Evolutionary conservation across 208 protist genomes (phyloP), one percentile per base, ranked within the genome.

Genomic region (Kentomonas sorsogonicus): DNA sequence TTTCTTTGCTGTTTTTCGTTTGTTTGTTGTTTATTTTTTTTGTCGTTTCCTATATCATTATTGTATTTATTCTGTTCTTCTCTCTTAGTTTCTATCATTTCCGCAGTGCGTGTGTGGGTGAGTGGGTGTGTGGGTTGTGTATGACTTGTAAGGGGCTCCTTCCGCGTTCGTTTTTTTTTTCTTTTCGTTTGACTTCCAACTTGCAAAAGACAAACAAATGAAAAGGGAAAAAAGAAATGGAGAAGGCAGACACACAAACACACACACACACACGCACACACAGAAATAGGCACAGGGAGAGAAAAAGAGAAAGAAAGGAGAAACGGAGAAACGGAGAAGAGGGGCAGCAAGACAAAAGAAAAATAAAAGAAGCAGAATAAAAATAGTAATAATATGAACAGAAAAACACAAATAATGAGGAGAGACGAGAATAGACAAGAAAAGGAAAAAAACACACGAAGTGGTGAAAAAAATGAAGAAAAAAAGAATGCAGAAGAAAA

Each of bases 271-370:
- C 11, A 43, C 22, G 22, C 9, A 13, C 23, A 18, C 29, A 53
- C n/a, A 48, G 13, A 54, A 31, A 33, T 33, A 18, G 20, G 47
- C 2, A 41, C 3, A 26, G 2, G 20, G 16, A 34, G 30, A 41
- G 11, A 29, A 16, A 41, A 54, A 52, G 16, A 36, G 26, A 44
- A 18, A 53, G 50, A 0, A 58, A 58, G 44, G 15, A 52, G 11
- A 53, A 44, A 47, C n/a, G 25, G 33, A 29, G 23, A 56, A 27
- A 41, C 7, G 48, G 36, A 57, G 39, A 57, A 27, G 29, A 63
- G 34, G 46, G 40, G 34, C 33, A 60, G 25, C 18, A 45, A 7
- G 3, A 15, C 25, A 44, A 40, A 18, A 53, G 34, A 41, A 45
- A 26, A 27, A 25, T 34, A 54, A 47, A 6, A 33, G 29, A 30